A percentile compares a stretch with the other conserved stretches of the same genome.
Conservation (phyloP, 2,329 filamentous ascomycete species). For the Neocatenulostroma microsporum region DNA sequence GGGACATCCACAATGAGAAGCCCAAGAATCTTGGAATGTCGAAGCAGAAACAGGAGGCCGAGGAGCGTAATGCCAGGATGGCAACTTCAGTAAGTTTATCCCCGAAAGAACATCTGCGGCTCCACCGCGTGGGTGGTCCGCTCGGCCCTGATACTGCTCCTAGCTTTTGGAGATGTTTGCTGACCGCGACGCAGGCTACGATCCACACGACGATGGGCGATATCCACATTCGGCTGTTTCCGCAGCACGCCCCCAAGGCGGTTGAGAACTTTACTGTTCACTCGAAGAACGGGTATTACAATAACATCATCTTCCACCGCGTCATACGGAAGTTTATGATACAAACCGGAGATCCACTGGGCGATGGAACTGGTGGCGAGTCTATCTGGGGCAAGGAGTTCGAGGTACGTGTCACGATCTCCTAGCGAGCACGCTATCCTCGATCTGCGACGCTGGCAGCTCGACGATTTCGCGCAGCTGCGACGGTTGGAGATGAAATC, state of each 20-base stretch:
- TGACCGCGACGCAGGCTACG: slow-evolving; percentile 71
- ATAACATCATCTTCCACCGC: slow-evolving; percentile 93
- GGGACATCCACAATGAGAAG: slow-evolving; percentile 93
- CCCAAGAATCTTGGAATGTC: slow-evolving; percentile 55
- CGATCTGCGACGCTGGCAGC: no score
- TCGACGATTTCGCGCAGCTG: no score
- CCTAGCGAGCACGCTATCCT: no score
- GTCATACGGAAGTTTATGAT: slow-evolving; percentile 99
- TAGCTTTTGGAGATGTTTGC: no score
- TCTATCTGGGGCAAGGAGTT: slow-evolving; percentile 91
- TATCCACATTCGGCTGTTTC: slow-evolving; percentile 87
- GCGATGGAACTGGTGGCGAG: slow-evolving; percentile 83
- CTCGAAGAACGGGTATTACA: slow-evolving; percentile 85
- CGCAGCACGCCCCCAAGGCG: slow-evolving; percentile 82
- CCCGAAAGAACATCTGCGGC: no score
- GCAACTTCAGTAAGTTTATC: no score
- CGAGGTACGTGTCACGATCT: no score
- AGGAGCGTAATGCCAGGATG: slow-evolving; percentile 59
- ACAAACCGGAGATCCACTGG: slow-evolving; percentile 74
- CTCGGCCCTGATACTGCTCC: no score
- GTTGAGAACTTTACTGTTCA: slow-evolving; percentile 98
- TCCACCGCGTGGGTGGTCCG: no score
- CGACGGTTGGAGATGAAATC: no score
- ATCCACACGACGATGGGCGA: slow-evolving; percentile 92
- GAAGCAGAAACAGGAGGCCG: slow-evolving; percentile 44